A percentile compares a stretch with the other conserved stretches of the same genome.
phyloP scores from a whole-genome alignment of 208 protist species.

The Wallacemonas rigidus region DNA sequence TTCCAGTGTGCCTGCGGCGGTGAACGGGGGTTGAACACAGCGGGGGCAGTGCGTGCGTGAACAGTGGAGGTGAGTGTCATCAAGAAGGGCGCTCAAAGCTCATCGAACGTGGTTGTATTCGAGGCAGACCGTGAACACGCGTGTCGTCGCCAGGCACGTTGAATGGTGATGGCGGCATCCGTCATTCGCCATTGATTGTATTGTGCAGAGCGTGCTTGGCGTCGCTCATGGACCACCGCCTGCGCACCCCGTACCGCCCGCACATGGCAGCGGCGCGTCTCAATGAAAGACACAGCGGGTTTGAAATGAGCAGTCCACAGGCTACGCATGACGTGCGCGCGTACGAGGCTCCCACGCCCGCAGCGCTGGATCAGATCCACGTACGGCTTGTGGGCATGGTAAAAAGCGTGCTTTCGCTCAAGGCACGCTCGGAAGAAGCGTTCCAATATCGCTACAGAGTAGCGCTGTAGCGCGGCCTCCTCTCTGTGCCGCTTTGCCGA shows the following conservation, averaged over 20 bases:
- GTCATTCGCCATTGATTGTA: conserved; percentile 11
- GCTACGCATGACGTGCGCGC: neutral
- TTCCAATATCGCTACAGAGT: conserved; percentile 22
- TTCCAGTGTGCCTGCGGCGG: too few relatives aligned
- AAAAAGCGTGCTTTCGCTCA: conserved; percentile 17
- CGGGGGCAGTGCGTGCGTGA: too few relatives aligned
- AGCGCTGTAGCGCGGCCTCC: conserved; percentile 6
- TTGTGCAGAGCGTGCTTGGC: neutral
- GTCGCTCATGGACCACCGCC: neutral
- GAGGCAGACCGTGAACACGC: neutral
- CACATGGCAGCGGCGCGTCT: conserved; percentile 15
- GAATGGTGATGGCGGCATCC: conserved; percentile 59
- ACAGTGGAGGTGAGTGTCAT: too few relatives aligned
- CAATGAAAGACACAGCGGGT: conserved; percentile 6
- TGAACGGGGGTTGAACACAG: too few relatives aligned
- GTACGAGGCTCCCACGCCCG: conserved; percentile 20
- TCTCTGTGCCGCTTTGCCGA: neutral
- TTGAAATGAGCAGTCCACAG: neutral
- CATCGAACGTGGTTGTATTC: too few relatives aligned
- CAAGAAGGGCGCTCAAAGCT: too few relatives aligned
- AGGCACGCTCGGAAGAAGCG: conserved; percentile 27
- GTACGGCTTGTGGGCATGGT: conserved; percentile 15
- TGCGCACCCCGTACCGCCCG: conserved; percentile 20
- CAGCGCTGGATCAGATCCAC: conserved; percentile 26
- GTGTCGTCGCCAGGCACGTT: conserved; percentile 45